Evolutionary conservation across 345 rosid genomes (phyloP), one percentile per base, ranked within the genome.

Genomic region (Raphanus sativus): DNA sequence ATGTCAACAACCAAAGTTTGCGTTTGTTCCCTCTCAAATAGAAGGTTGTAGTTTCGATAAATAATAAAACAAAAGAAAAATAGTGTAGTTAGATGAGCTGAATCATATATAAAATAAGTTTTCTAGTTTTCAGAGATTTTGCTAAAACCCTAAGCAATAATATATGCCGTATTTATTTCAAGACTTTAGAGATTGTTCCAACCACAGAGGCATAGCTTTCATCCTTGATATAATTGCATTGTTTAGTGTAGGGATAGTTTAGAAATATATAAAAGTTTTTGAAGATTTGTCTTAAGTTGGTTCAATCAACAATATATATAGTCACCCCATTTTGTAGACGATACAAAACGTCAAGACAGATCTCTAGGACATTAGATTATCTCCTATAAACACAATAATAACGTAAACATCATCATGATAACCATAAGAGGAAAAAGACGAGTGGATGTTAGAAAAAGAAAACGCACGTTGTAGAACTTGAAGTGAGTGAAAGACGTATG

Each of bases 401-500:
- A 56, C 45, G 61, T 29, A 61, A 72, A 45, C 61, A 72, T 58
- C 33, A 17, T 48, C 25, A 62, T 62, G 65, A 62, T 30, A 62
- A 62, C 30, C 65, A 32, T 29, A 71, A 59, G 15, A 25, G 10
- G 8, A 15, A 16, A 76, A 77, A 66, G 59, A 73, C 24, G 62
- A 56, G 6, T 56, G 62, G 62, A 59, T 58, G 62, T 4, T 59
- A 25, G 32, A 59, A 59, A 76, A 77, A 66, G 50, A 62, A 61
- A 79, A 68, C 78, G 82, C 69, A 79, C 82, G 78, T 73, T 73
- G 70, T 67, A 61, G 45, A 42, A 55, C 34, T 45, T 73, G 62
- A 32, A 29, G 29, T 24, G 48, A 15, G 69, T 62, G 62, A 71
- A 77, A 42, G 62, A 77, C 55, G 63, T 66, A 38, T 30, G 65